phyloP scores from a whole-genome alignment of 768 basidiomycete species.

The Grammothele lineata region DNA sequence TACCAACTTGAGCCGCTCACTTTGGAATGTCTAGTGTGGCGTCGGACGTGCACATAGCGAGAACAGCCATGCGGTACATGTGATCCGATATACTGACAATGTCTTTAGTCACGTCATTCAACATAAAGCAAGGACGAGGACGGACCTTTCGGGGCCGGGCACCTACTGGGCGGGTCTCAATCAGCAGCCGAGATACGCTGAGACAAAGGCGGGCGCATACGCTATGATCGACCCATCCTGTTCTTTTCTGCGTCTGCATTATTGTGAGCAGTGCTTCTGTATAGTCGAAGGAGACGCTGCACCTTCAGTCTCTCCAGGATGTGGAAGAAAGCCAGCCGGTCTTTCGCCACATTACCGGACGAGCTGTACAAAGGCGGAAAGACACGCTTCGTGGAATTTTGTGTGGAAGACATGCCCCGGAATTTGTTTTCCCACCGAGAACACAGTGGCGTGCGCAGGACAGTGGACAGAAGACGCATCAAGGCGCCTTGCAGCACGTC shows the following conservation, averaged over 20 bases:
- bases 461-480: too few relatives aligned
- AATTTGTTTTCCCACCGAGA: too few relatives aligned
- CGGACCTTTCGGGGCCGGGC: conserved; percentile 79
- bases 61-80: conserved; percentile 96
- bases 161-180: conserved; percentile 43
- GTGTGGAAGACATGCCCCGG: neutral
- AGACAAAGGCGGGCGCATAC: conserved; percentile 41
- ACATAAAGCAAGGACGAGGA: neutral
- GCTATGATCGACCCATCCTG: conserved; percentile 88
- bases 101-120: neutral
- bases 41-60: conserved; percentile 85
- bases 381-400: conserved; percentile 29
- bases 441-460: too few relatives aligned
- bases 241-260: conserved; percentile 87
- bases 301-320: conserved; percentile 88
- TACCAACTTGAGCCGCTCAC: conserved; percentile 34
- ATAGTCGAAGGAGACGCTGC: too few relatives aligned
- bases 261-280: too few relatives aligned
- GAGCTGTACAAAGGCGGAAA: conserved; percentile 59
- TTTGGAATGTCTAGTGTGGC: conserved; percentile 65
- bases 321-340: conserved; percentile 88
- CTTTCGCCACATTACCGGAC: conserved; percentile 49
- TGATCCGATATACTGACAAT: conserved; percentile 94
- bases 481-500: too few relatives aligned
- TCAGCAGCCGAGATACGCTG: neutral